Base-by-base conservation (phyloP, 1,284 basidiomycete species). In the Cryptococcus sp. region DNA sequence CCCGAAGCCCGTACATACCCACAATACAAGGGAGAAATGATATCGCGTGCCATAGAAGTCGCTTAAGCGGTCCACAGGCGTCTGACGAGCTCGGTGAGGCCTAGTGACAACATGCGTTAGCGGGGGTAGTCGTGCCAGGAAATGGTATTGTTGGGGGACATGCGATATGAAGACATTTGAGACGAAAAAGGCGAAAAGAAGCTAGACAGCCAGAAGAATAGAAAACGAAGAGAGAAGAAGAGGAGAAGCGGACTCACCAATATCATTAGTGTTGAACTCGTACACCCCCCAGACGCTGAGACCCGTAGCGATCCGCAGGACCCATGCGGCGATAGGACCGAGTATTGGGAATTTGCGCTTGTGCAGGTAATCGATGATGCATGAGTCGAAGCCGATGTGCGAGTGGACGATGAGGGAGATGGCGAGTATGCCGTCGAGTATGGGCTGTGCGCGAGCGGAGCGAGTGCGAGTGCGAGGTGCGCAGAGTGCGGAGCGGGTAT, bases 201-300 rank as follows among this genome's bases (percentile, higher is more conserved):
- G n/a, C n/a, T n/a, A n/a, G n/a, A n/a, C n/a, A n/a, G n/a, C n/a
- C n/a, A 19, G 35, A 41, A 10, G 16, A 3, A 15, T 11, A 44
- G 15, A 13, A 46, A 47, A 54, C 41, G 52, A 46, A 2, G 27
- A 19, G 50, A 45, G 10, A 25, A 23, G 38, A 57, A n/a, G 11
- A 47, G 16, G 16, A 22, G 17, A 13, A 17, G n/a, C 10, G 19
- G 20, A 81, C 87, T 66, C 65, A 92, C 94, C 94, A 71, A 98
- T 87, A 74, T 98, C 95, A 77, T 94, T 91, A 46, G 93, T 96
- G 83, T 96, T 95, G 83, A 96, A 96, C 78, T 94, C 89, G 81
- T 97, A 99, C 5, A 98, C 84, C 44, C 96, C 95, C 66, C 91
- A 87, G 56, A 96, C 84, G 16, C 89, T 87, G n/a, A 86, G 88